A percentile compares a stretch with the other conserved stretches of the same genome.
Evolutionary conservation across 208 protist species (phyloP).

Genomic region (Acanthamoeba lugdunensis): DNA sequence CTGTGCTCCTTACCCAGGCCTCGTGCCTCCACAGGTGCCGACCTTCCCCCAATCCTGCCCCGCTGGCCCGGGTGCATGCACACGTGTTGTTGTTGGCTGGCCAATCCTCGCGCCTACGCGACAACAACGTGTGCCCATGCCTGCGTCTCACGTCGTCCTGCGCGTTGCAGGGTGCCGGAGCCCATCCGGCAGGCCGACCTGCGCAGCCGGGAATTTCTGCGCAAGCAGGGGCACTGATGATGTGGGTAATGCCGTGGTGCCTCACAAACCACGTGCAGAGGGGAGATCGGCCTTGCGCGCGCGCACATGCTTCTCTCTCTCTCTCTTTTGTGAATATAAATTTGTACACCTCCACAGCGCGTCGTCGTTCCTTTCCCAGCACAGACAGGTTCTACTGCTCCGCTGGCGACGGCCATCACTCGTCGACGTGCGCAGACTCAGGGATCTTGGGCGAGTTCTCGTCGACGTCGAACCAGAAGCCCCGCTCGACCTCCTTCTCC

Average conservation of each 20-base stretch:
- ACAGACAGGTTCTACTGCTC: too few relatives aligned
- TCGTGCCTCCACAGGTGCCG: conserved; percentile 24
- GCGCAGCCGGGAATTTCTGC: conserved; percentile 88
- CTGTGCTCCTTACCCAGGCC: conserved; percentile 78
- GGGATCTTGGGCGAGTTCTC: conserved; percentile 44
- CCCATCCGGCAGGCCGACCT: conserved; percentile 93
- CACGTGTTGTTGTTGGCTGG: not conserved
- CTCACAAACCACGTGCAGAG: too few relatives aligned
- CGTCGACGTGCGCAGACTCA: conserved; percentile 25
- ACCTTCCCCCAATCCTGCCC: conserved; percentile 55
- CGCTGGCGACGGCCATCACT: not conserved
- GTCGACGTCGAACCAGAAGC: conserved; percentile 47
- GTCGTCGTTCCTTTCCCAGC: too few relatives aligned
- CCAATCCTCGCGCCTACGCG: too few relatives aligned
- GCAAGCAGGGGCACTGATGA: not conserved
- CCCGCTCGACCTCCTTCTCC: conserved; percentile 21
- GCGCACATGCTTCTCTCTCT: too few relatives aligned
- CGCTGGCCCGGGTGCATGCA: conserved; percentile 74
- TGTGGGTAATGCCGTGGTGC: too few relatives aligned
- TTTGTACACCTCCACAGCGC: too few relatives aligned
- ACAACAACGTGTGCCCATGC: not conserved
- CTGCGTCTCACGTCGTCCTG: not conserved
- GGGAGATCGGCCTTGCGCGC: too few relatives aligned
- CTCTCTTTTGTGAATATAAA: too few relatives aligned
- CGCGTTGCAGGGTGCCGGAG: conserved; percentile 90